Conservation (phyloP, 2,329 filamentous ascomycete genomes). For the Nemania diffusa region DNA sequence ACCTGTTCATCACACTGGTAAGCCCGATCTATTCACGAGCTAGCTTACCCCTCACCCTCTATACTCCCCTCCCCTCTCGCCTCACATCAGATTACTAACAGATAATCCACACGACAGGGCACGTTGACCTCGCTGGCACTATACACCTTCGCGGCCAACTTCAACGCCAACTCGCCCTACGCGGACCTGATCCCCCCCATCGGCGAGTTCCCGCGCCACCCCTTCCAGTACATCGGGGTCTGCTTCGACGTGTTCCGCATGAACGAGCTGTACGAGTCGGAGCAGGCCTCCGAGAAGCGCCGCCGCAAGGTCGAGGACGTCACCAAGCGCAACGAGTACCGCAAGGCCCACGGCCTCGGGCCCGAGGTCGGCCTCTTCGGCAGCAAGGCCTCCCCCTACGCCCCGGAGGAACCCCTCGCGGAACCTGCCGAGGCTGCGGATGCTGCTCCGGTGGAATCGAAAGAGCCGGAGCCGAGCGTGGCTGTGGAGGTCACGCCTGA, state of each 20-base stretch:
- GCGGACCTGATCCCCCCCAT: conserved; percentile 79
- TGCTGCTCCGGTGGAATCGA: conserved; percentile 24
- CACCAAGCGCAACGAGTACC: conserved; percentile 84
- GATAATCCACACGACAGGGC: conserved; percentile 55
- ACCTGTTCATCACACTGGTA: conserved; percentile 87
- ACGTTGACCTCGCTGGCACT: conserved; percentile 76
- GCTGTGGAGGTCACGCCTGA: conserved; percentile 36
- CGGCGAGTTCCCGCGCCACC: conserved; percentile 75
- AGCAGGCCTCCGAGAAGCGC: conserved; percentile 76
- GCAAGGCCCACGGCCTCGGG: conserved; percentile 85
- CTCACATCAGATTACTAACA: conserved; percentile 6
- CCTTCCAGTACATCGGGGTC: conserved; percentile 72
- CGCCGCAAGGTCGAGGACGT: conserved; percentile 83
- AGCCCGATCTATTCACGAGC: conserved; percentile 41
- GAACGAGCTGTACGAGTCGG: conserved; percentile 77
- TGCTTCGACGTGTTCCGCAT: conserved; percentile 79
- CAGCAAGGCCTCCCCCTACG: conserved; percentile 35
- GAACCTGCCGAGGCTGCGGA: conserved; percentile 2
- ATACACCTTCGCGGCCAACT: conserved; percentile 81
- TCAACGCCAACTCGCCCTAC: conserved; percentile 81
- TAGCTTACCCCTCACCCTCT: neutral
- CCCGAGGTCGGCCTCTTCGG: conserved; percentile 43
- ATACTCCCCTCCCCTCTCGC: neutral
- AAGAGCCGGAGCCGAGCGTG: conserved; percentile 12
- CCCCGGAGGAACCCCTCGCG: conserved; percentile 15